phyloP scores from a whole-genome alignment of 1,139 yeast species.

The Taphrina confusa region DNA sequence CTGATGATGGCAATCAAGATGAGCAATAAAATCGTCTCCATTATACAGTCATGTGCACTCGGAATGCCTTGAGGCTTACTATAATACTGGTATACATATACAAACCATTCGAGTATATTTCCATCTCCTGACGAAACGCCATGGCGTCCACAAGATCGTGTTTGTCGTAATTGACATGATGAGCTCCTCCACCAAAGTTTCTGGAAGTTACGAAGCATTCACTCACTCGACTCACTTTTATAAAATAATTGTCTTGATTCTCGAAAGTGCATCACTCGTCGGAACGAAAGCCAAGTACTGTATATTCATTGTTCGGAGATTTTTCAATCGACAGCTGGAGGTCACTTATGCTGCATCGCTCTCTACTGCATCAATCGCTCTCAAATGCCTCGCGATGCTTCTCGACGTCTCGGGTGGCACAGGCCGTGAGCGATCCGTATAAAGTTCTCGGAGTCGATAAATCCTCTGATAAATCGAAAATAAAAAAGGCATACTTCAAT shows the following conservation, averaged over 20 bases:
- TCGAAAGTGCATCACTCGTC: no score
- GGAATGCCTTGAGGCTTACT: no score
- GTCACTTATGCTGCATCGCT: neutral
- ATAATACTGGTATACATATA: no score
- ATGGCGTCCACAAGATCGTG: no score
- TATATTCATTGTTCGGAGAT: neutral
- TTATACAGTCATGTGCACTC: no score
- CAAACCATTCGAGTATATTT: no score
- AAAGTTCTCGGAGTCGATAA: slow-evolving; percentile 73
- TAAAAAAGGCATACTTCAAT: slow-evolving; percentile 84
- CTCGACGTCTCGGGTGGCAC: slow-evolving; percentile 36
- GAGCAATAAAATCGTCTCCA: slow-evolving; percentile 7
- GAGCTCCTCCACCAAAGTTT: slow-evolving; percentile 9
- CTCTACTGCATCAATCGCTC: slow-evolving; percentile 1
- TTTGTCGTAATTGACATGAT: neutral
- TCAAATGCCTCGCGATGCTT: slow-evolving; percentile 32
- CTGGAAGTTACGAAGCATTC: neutral
- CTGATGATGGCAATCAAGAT: slow-evolving; percentile 13
- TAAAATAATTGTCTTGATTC: neutral
- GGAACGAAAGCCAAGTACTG: no score
- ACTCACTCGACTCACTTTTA: neutral
- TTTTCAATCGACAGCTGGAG: no score
- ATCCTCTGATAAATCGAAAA: slow-evolving; percentile 73
- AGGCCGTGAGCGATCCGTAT: slow-evolving; percentile 69
- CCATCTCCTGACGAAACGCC: no score